Conservation (phyloP, 768 basidiomycete genomes). For the Dictyophora rubrovolvata region DNA sequence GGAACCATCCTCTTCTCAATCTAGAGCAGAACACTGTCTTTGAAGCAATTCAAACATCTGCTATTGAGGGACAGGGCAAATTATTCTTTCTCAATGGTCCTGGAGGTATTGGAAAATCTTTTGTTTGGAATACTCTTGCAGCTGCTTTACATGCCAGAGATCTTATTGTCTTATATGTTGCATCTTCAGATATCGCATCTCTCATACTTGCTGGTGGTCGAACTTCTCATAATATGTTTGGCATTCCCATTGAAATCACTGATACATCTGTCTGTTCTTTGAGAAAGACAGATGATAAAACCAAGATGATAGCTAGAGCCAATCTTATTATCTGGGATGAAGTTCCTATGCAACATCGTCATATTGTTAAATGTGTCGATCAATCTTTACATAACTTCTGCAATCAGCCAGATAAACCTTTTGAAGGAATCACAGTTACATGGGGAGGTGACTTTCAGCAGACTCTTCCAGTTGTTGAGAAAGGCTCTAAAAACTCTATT, state of each 20-base stretch:
- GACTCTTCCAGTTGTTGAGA: conserved; percentile 32
- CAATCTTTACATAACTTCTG: conserved; percentile 11
- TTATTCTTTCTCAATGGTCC: conserved; percentile 32
- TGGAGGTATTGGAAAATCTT: conserved; percentile 38
- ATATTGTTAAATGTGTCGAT: conserved; percentile 31
- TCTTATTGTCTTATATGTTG: conserved; percentile 33
- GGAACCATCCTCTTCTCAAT: conserved; percentile 19
- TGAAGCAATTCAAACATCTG: conserved; percentile 20
- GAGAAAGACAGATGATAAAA: conserved; percentile 20
- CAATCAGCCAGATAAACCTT: conserved; percentile 16
- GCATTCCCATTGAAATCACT: conserved; percentile 31
- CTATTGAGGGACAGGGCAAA: conserved; percentile 12
- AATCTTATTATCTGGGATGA: conserved; percentile 38
- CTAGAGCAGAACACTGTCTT: conserved; percentile 21
- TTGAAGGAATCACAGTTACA: conserved; percentile 34
- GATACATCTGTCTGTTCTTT: conserved; percentile 25
- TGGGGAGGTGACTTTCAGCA: conserved; percentile 44
- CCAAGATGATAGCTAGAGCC: conserved; percentile 24
- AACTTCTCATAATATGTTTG: conserved; percentile 40
- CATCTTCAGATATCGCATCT: conserved; percentile 40
- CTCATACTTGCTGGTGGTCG: conserved; percentile 32
- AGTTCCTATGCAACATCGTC: conserved; percentile 26
- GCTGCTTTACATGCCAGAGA: conserved; percentile 18
- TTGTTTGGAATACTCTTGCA: conserved; percentile 28
- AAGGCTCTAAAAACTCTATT: conserved; percentile 29